These are phyloP conservation scores for Articulospora tetracladia DNA, from an alignment of 495 filamentous ascomycete genomes.

Conservation along the genomic window DNA sequence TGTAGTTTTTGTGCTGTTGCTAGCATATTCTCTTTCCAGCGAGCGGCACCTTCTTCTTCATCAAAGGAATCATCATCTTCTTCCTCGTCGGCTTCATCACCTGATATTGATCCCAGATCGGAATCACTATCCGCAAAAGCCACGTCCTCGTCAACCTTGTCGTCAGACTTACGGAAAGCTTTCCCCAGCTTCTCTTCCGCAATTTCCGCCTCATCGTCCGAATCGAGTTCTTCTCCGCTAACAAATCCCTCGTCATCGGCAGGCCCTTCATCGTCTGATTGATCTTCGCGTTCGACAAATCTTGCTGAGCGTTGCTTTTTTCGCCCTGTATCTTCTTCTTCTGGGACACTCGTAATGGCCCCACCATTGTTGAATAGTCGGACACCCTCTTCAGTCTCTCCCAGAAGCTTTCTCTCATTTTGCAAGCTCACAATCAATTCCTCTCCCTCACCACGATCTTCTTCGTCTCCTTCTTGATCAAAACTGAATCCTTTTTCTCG, in stretches of 20 bases:
- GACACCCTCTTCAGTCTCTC: constrained; percentile 74
- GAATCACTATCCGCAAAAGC: constrained; percentile 97
- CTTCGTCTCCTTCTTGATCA: constrained; percentile 61
- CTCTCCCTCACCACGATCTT: constrained; percentile 83
- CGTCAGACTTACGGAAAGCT: constrained; percentile 43
- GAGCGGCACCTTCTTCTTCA: constrained; percentile 63
- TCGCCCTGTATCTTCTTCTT: constrained; percentile 63
- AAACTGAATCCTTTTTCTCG: constrained; percentile 67
- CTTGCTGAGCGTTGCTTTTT: constrained; percentile 65
- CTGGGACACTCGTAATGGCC: constrained; percentile 56
- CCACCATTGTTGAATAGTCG: constrained; percentile 78
- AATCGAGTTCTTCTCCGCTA: constrained; percentile 56
- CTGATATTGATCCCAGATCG: constrained; percentile 83
- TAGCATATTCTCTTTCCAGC: constrained; percentile 85
- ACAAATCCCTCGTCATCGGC: constrained; percentile 57
- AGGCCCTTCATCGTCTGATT: constrained; percentile 44
- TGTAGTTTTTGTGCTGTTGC: constrained; percentile 72
- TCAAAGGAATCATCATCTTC: constrained; percentile 54
- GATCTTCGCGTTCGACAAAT: constrained; percentile 54
- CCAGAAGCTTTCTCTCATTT: constrained; percentile 75
- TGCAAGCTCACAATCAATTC: constrained; percentile 90
- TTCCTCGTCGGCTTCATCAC: constrained; percentile 28
- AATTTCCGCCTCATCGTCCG: constrained; percentile 51
- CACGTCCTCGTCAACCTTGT: constrained; percentile 50
- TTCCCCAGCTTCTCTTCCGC: constrained; percentile 51